Percentiles rank a stretch among this genome's conserved stretches.
Evolutionary conservation across 345 rosid species (phyloP).

Genomic region (Geranium rotundifolium): DNA sequence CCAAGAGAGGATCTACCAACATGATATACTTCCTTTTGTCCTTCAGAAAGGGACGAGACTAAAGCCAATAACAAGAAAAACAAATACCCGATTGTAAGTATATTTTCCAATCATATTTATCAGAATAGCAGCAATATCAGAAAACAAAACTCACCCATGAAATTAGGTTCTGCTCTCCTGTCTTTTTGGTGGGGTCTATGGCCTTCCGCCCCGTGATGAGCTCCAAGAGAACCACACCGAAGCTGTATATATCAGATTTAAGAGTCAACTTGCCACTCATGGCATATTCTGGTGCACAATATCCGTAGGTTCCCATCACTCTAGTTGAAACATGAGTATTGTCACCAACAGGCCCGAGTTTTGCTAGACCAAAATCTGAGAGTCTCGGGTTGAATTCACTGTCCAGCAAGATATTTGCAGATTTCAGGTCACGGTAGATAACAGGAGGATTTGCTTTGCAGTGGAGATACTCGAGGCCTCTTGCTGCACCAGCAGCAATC

Average conservation of each 20-base stretch:
- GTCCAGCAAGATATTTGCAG: slow-evolving; percentile 83
- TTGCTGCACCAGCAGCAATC: slow-evolving; percentile 84
- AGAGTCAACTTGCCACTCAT: slow-evolving; percentile 93
- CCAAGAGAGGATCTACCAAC: slow-evolving; percentile 65
- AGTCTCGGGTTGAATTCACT: slow-evolving; percentile 65
- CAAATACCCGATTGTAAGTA: too few relatives aligned
- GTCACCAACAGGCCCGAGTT: slow-evolving; percentile 94
- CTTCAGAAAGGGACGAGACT: slow-evolving; percentile 61
- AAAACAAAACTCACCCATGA: slow-evolving; percentile 53
- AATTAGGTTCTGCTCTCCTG: slow-evolving; percentile 74
- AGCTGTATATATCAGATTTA: slow-evolving; percentile 90
- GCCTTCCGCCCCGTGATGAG: slow-evolving; percentile 84
- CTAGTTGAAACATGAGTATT: too few relatives aligned
- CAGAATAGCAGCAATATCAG: too few relatives aligned
- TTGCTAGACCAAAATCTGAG: slow-evolving; percentile 90
- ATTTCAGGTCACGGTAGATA: slow-evolving; percentile 85
- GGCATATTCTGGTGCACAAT: slow-evolving; percentile 96
- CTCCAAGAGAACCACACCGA: slow-evolving; percentile 89
- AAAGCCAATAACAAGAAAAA: slow-evolving; percentile 10
- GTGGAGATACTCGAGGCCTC: slow-evolving; percentile 83
- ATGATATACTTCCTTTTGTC: slow-evolving; percentile 63
- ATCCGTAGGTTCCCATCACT: slow-evolving; percentile 98
- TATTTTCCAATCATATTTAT: too few relatives aligned
- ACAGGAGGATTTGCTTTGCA: slow-evolving; percentile 90
- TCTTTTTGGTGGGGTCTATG: slow-evolving; percentile 43